A percentile compares a stretch with the other conserved stretches of the same genome.
Conservation (phyloP, 2,329 filamentous ascomycete species). For the Alternaria sp. region DNA sequence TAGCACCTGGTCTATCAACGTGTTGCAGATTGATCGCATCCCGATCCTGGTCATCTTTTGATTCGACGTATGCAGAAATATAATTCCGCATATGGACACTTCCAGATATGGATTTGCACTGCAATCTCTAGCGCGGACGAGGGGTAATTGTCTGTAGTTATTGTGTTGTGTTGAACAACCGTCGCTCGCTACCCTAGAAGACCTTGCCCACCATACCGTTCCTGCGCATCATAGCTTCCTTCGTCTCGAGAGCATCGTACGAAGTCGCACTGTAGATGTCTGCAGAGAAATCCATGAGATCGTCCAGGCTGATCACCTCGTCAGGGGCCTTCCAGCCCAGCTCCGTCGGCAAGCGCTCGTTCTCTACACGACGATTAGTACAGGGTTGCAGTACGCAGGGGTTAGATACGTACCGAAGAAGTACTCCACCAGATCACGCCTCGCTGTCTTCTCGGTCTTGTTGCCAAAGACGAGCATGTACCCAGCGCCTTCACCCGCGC, state of each 20-base stretch:
- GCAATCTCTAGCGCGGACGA: background rate
- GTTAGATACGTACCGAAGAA: background rate
- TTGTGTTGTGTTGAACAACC: too few species aligned
- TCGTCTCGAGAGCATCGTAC: background rate
- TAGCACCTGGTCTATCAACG: too few species aligned
- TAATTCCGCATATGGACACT: too few species aligned
- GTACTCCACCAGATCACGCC: background rate
- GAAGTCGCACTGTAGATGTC: background rate
- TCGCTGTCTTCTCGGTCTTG: background rate
- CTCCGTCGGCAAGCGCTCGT: background rate
- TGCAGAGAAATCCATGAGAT: background rate
- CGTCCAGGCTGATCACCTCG: background rate
- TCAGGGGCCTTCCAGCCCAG: background rate
- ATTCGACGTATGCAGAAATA: too few species aligned
- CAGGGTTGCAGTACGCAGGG: background rate
- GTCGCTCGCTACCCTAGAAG: background rate
- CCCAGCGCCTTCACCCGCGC: background rate
- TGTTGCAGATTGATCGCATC: too few species aligned
- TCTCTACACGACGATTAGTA: background rate
- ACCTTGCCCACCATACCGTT: background rate
- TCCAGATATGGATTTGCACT: too few species aligned
- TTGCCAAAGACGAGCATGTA: constrained; percentile 8
- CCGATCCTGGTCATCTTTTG: too few species aligned
- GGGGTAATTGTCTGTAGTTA: too few species aligned
- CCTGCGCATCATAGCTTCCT: background rate